Evolutionary conservation across 352 stramenopile genomes (phyloP).

Genomic region (Globisporangium nagaii): DNA sequence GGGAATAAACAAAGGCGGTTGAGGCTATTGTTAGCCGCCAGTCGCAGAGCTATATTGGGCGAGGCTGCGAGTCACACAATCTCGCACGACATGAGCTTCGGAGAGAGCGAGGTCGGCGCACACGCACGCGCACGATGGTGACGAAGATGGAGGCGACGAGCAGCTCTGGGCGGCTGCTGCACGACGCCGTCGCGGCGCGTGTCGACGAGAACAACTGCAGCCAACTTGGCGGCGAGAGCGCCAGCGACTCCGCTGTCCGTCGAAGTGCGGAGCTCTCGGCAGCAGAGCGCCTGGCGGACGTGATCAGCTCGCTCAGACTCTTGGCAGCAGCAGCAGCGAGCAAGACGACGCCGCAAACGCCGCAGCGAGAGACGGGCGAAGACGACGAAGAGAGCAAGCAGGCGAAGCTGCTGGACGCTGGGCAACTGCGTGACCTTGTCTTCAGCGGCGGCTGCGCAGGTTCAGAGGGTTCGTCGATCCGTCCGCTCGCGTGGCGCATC

Average conservation of each 20-base stretch:
- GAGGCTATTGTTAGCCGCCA: too few species aligned
- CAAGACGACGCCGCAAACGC: not conserved
- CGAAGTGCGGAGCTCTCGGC: not conserved
- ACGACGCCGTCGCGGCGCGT: not conserved
- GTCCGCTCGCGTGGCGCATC: slow-evolving; percentile 31
- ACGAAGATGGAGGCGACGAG: slow-evolving; percentile 11
- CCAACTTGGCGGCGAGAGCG: not conserved
- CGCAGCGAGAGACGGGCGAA: not conserved
- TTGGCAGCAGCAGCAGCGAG: not conserved
- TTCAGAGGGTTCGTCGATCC: slow-evolving; percentile 1
- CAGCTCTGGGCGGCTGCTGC: not conserved
- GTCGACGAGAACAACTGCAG: slow-evolving; percentile 1
- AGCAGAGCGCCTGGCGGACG: not conserved
- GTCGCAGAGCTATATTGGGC: too few species aligned
- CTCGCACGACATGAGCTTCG: too few species aligned
- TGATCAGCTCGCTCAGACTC: not conserved
- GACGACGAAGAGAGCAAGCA: not conserved
- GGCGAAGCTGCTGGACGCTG: slow-evolving; percentile 11
- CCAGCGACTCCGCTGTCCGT: not conserved
- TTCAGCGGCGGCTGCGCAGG: slow-evolving; percentile 3
- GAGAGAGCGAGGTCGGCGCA: too few species aligned
- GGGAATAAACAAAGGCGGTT: too few species aligned
- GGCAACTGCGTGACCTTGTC: slow-evolving; percentile 15
- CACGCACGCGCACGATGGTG: slow-evolving; percentile 2
- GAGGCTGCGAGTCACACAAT: too few species aligned